Base-by-base conservation (phyloP, 352 stramenopile genomes). In the Phytophthora hybrid region DNA sequence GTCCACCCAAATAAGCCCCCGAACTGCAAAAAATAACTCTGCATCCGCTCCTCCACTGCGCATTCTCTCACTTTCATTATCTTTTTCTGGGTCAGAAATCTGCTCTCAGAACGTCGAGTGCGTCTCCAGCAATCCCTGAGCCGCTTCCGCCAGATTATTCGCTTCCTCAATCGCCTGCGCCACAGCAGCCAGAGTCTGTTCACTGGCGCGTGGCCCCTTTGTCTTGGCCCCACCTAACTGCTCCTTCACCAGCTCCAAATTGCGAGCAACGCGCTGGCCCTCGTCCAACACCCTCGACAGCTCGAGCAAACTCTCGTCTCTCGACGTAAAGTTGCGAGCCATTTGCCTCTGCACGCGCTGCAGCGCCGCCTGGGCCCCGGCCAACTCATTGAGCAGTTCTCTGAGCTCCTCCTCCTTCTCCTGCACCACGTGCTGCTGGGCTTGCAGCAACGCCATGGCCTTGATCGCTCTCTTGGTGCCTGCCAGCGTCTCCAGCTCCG, bases 331-430 rank as follows among this genome's bases (percentile, higher is more conserved):
- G 54, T 94, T 94, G 21, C 81, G 78, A 19, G 69, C 66, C 71
- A 93, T 82, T 19, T 87, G 79, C 61, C 73, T 79, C 59, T 84
- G 69, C 23, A 85, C 57, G 19, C 76, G 74, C 58, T 76, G 61
- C 0, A 78, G 57, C 6, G 77, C 54, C 5, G 73, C 55, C 21
- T 90, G 77, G 4, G 83, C 63, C 26, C 71, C 71, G 11, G 81
- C 79, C n/a, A 93, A 69, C 26, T 91, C 85, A 71, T 93, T 92
- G 31, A 89, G 78, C 44, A 92, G 75, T 39, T 78, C 70, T 41
- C 79, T 81, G 23, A 94, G 76, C n/a, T 90, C 80, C 26, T 91
- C 79, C 41, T 91, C 80, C 46, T 87, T 88, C 69, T 93, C 87
- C 26, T 85, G 63, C 26, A 91, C 62, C 18, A 81, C 76, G 65